These are phyloP conservation scores for Fusarium secorum DNA, from an alignment of 2,329 filamentous ascomycete species.

Conservation along the genomic window DNA sequence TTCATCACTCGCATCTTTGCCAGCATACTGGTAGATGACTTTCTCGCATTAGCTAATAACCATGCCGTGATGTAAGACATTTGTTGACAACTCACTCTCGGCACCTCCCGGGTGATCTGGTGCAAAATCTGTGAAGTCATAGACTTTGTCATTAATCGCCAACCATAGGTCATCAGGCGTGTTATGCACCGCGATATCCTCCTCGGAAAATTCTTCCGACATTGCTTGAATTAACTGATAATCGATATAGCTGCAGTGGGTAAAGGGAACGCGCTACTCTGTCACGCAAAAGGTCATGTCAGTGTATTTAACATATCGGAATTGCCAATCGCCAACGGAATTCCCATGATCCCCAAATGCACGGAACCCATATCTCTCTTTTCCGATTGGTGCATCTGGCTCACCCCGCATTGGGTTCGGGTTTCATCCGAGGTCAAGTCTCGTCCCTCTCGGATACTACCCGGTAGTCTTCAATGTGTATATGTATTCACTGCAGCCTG, in stretches of 20 bases:
- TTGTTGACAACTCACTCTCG: not conserved
- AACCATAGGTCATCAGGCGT: conserved; percentile 66
- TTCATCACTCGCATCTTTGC: conserved; percentile 36
- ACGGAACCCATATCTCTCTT: not conserved
- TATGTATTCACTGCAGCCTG: fast-evolving
- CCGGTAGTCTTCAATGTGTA: not conserved
- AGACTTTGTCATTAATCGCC: conserved; percentile 71
- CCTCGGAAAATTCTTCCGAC: conserved; percentile 44
- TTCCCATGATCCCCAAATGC: too few species aligned
- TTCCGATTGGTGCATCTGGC: not conserved
- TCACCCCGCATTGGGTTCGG: not conserved
- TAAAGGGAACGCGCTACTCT: fast-evolving
- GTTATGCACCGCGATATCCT: conserved; percentile 57
- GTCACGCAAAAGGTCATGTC: fast-evolving
- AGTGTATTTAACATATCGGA: not conserved
- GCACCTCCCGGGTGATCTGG: conserved; percentile 36
- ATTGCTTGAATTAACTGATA: fast-evolving
- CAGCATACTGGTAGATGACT: conserved; percentile 41
- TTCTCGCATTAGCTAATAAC: not conserved
- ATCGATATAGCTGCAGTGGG: fast-evolving
- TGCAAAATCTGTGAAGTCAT: conserved; percentile 55
- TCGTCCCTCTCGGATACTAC: not conserved
- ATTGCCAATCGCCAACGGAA: not conserved
- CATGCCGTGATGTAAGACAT: fast-evolving
- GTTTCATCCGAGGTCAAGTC: not conserved